Percentiles rank a stretch among this genome's conserved stretches.
Evolutionary conservation across 148 eudicot species (phyloP).

Genomic region (Linanthus parryae): DNA sequence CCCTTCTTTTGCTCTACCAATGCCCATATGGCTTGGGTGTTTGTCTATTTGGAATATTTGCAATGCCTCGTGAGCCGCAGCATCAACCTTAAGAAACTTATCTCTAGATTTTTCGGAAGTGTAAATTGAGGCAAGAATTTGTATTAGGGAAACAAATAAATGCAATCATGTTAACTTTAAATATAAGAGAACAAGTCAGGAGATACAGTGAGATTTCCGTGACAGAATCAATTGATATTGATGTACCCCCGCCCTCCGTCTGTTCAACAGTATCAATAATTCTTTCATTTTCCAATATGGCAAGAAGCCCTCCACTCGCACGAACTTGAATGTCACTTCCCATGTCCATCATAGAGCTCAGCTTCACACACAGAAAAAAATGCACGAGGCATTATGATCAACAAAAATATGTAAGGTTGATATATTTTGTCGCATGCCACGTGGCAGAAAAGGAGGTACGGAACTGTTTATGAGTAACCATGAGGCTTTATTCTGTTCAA

Average conservation of each 20-base stretch:
- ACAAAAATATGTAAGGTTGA: background rate
- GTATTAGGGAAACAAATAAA: slow-evolving; percentile 25
- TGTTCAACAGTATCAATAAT: slow-evolving; percentile 78
- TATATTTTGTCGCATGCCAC: background rate
- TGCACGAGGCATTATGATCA: background rate
- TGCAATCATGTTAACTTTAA: slow-evolving; percentile 1
- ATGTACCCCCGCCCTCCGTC: slow-evolving; percentile 62
- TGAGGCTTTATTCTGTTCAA: too few relatives aligned
- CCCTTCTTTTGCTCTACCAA: slow-evolving; percentile 99
- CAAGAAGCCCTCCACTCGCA: slow-evolving; percentile 96
- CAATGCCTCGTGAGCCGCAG: slow-evolving; percentile 85
- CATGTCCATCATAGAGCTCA: slow-evolving; percentile 91
- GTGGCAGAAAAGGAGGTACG: background rate
- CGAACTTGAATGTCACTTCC: slow-evolving; percentile 96
- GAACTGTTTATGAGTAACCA: too few relatives aligned
- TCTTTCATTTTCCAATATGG: slow-evolving; percentile 89
- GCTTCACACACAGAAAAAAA: slow-evolving; percentile 35
- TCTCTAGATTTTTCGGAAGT: too few relatives aligned
- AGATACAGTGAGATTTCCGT: slow-evolving; percentile 89
- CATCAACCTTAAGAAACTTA: slow-evolving; percentile 90
- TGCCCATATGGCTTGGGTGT: slow-evolving; percentile 99
- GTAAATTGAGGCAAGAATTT: too few relatives aligned
- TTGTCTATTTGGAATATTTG: slow-evolving; percentile 95
- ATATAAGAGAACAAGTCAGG: slow-evolving; percentile 7
- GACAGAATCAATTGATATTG: slow-evolving; percentile 72